A percentile compares a stretch with the other conserved stretches of the same genome.
Conservation (phyloP, 768 basidiomycete genomes). For the Amanita pallidorosea region DNA sequence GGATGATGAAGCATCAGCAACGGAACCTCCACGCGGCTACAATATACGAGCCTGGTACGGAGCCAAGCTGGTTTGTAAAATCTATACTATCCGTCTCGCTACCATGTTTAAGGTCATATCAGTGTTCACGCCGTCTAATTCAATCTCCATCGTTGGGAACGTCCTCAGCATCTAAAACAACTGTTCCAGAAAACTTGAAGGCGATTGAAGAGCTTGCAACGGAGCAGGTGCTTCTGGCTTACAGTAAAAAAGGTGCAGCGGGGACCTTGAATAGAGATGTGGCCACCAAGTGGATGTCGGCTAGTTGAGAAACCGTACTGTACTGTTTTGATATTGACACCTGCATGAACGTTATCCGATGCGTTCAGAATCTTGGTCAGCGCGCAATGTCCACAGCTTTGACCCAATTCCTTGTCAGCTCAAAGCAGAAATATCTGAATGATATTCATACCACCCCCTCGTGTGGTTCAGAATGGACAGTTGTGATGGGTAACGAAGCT, state of each 20-base stretch:
- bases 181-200: slow-evolving; percentile 43
- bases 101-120: background rate
- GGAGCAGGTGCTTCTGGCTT: slow-evolving; percentile 55
- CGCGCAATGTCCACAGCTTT: slow-evolving; percentile 10
- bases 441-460: slow-evolving; percentile 34
- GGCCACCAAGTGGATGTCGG: slow-evolving; percentile 34
- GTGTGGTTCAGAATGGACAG: slow-evolving; percentile 56
- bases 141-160: slow-evolving; percentile 17
- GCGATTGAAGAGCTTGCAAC: slow-evolving; percentile 64
- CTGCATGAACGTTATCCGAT: background rate
- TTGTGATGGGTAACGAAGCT: slow-evolving; percentile 94
- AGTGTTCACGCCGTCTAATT: slow-evolving; percentile 55
- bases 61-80: slow-evolving; percentile 59
- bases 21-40: slow-evolving; percentile 40
- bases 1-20: slow-evolving; percentile 38
- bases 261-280: slow-evolving; percentile 30
- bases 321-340: background rate
- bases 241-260: slow-evolving; percentile 31
- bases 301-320: slow-evolving; percentile 9
- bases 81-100: background rate
- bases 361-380: background rate
- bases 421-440: slow-evolving; percentile 51
- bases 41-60: slow-evolving; percentile 75
- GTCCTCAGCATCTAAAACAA: slow-evolving; percentile 46
- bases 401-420: slow-evolving; percentile 20